Evolutionary conservation across 352 stramenopile genomes (phyloP), one percentile per base, ranked within the genome.

Genomic region (Peronosclerospora sorghi): DNA sequence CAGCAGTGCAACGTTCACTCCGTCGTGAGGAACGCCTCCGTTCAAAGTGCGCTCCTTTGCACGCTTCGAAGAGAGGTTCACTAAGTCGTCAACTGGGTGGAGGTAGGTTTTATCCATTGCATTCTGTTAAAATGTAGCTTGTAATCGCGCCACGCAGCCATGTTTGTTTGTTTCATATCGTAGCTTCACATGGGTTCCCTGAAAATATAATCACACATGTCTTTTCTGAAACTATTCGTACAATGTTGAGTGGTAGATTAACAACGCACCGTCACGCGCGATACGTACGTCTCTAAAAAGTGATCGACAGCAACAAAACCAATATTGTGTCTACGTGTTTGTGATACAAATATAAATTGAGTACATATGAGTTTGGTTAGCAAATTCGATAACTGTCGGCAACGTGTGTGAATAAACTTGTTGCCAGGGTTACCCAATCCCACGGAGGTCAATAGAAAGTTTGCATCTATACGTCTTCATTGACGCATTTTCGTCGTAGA

Each of bases 361-460:
- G 7, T 23, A 26, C 21, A 26, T 6, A 26, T 26, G 4, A 26
- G 6, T 26, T 26, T 26, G 21, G 6, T 6, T 7, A 26, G 30
- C 1, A 2, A 18, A 8, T 35, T 9, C 13, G 14, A 12, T 20
- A 9, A 35, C 13, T 29, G 18, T 35, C 17, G 51, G 8, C 47
- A 88, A 76, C 79, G 62, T 13, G 81, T 93, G 45, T 70, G 68
- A n/a, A 53, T 59, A 48, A 72, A 93, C 48, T 93, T 88, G 43
- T 88, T 66, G 41, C 78, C 76, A 5, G 81, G 78, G 44, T 93
- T 93, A 24, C 81, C 81, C 35, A 93, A 48, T n/a, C 81, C 81
- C 2, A 93, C 81, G n/a, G n/a, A n/a, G n/a, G n/a, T n/a, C n/a
- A n/a, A n/a, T n/a, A n/a, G n/a, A n/a, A n/a, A n/a, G n/a, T n/a